phyloP scores from a whole-genome alignment of 2,329 filamentous ascomycete genomes.

The Botryotinia calthae region DNA sequence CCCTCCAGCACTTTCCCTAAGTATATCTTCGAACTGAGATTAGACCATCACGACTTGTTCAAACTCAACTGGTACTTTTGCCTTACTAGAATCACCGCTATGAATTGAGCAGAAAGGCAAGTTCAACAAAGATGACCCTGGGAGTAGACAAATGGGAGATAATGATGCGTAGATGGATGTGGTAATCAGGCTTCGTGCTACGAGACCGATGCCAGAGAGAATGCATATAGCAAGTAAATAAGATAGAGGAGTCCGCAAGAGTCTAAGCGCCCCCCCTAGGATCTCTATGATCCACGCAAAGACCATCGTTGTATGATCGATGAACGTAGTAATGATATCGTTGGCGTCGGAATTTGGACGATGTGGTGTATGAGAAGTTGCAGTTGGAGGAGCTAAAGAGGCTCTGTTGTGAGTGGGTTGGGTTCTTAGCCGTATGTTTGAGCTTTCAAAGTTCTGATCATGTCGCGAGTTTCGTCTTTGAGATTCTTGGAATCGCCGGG shows the following conservation, averaged over 20 bases:
- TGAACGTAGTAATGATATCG: slow-evolving; percentile 22
- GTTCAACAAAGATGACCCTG: slow-evolving; percentile 58
- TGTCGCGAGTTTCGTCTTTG: slow-evolving; percentile 28
- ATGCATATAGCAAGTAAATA: slow-evolving; percentile 61
- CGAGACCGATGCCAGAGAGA: slow-evolving; percentile 55
- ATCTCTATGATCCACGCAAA: slow-evolving; percentile 54
- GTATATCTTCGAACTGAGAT: slow-evolving; percentile 70
- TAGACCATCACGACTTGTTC: slow-evolving; percentile 73
- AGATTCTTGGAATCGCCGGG: slow-evolving; percentile 26
- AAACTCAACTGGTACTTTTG: slow-evolving; percentile 53
- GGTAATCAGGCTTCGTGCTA: slow-evolving; percentile 61
- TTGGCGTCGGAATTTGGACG: slow-evolving; percentile 1
- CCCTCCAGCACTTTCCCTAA: slow-evolving; percentile 64
- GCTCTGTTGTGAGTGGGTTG: slow-evolving; percentile 9
- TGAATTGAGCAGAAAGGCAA: slow-evolving; percentile 60
- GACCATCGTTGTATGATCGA: slow-evolving; percentile 28
- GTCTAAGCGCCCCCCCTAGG: slow-evolving; percentile 56
- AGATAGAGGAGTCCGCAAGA: slow-evolving; percentile 63
- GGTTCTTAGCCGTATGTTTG: slow-evolving; percentile 28
- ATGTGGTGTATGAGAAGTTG: not conserved
- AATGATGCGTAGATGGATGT: slow-evolving; percentile 60
- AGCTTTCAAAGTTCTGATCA: slow-evolving; percentile 24
- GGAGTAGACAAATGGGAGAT: slow-evolving; percentile 68
- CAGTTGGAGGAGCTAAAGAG: not conserved
- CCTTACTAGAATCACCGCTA: slow-evolving; percentile 28